Evolutionary conservation across 768 basidiomycete species (phyloP).

Genomic region (Tricholoma saponaceum): DNA sequence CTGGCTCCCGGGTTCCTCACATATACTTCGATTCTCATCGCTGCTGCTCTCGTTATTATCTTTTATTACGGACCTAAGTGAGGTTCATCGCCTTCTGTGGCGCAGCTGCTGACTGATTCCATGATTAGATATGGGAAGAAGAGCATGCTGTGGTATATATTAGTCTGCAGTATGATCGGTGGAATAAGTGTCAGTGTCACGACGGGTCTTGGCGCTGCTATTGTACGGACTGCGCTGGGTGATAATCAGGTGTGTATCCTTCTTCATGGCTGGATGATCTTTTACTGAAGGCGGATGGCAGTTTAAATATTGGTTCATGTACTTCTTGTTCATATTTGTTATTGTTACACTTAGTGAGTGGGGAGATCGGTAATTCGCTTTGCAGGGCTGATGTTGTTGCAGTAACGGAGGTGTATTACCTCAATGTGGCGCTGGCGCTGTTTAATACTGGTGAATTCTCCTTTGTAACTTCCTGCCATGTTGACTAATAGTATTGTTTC

Average conservation of each 20-base stretch:
- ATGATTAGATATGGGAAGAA: slow-evolving; percentile 70
- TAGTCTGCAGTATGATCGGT: slow-evolving; percentile 94
- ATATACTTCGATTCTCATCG: slow-evolving; percentile 61
- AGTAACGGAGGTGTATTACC: slow-evolving; percentile 92
- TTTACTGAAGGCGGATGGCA: slow-evolving; percentile 23
- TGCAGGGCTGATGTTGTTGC: slow-evolving; percentile 10
- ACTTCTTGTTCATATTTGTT: slow-evolving; percentile 83
- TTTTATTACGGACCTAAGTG: slow-evolving; percentile 81
- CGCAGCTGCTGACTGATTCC: slow-evolving; percentile 2
- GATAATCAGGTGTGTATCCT: slow-evolving; percentile 70
- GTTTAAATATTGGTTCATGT: slow-evolving; percentile 92
- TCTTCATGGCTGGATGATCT: not conserved
- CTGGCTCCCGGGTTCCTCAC: slow-evolving; percentile 79
- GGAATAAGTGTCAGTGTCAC: slow-evolving; percentile 94
- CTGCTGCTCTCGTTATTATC: slow-evolving; percentile 62
- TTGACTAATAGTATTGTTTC: slow-evolving; percentile 49
- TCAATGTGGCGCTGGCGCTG: slow-evolving; percentile 92
- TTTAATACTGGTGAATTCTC: slow-evolving; percentile 77
- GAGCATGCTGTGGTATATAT: slow-evolving; percentile 94
- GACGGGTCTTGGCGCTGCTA: slow-evolving; percentile 88
- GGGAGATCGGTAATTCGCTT: not conserved
- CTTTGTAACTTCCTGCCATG: slow-evolving; percentile 31
- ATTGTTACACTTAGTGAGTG: slow-evolving; percentile 71
- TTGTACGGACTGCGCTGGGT: slow-evolving; percentile 73
- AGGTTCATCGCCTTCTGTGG: slow-evolving; percentile 17